phyloP scores from a whole-genome alignment of 2,329 filamentous ascomycete species.

The Botrytis cinerea region DNA sequence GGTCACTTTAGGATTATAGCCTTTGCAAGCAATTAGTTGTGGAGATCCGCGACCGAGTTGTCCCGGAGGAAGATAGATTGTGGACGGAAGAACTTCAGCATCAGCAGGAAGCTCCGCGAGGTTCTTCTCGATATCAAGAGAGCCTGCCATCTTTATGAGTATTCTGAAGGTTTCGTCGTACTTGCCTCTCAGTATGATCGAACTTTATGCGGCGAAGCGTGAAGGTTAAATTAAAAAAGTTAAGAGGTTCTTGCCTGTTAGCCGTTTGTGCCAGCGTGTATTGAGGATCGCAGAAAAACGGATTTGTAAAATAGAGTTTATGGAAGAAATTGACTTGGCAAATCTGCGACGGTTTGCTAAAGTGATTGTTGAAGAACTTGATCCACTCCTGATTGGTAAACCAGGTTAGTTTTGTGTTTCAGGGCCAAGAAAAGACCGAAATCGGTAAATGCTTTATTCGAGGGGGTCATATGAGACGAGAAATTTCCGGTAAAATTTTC shows the following conservation, averaged over 20 bases:
- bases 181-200: neutral
- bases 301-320: neutral
- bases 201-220: neutral
- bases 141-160: neutral
- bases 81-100: neutral
- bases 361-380: neutral
- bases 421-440: neutral
- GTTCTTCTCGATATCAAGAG: neutral
- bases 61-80: neutral
- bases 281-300: neutral
- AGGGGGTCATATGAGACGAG: conserved; percentile 6
- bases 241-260: neutral
- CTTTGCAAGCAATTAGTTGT: neutral
- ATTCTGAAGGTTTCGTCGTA: neutral
- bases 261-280: neutral
- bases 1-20: neutral
- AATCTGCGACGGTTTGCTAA: neutral
- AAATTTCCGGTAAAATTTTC: neutral
- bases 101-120: neutral
- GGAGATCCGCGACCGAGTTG: neutral
- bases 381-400: neutral
- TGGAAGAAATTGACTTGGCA: neutral
- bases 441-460: neutral
- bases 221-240: neutral
- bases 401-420: neutral